phyloP scores from a whole-genome alignment of 805 yeast species.

The Pichia nanzhaoensis region DNA sequence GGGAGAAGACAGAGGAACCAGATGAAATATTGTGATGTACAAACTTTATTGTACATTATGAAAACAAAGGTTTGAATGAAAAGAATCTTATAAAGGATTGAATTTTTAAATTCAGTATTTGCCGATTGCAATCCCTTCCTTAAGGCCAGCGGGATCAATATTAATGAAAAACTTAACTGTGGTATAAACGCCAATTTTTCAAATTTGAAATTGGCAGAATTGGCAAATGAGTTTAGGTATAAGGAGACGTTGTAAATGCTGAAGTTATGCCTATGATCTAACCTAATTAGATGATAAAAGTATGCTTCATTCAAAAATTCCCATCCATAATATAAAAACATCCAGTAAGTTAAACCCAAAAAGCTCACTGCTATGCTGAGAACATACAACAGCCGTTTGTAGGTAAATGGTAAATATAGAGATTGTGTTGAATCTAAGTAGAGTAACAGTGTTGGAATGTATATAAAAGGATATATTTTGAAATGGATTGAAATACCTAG shows the following conservation, averaged over 20 bases:
- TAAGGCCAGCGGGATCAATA: constrained; percentile 51
- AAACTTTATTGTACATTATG: constrained; percentile 72
- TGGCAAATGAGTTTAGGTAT: constrained; percentile 48
- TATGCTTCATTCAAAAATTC: constrained; percentile 76
- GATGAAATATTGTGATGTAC: constrained; percentile 92
- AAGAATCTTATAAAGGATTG: constrained; percentile 39
- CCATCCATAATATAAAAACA: constrained; percentile 66
- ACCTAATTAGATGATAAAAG: constrained; percentile 70
- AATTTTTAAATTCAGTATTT: constrained; percentile 23
- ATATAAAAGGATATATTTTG: constrained; percentile 88
- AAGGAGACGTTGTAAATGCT: constrained; percentile 76
- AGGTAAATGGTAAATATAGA: constrained; percentile 35
- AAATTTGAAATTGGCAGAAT: constrained; percentile 2
- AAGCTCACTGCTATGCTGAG: constrained; percentile 39
- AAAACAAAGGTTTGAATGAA: constrained; percentile 77
- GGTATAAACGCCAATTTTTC: constrained; percentile 40
- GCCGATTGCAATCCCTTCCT: constrained; percentile 15
- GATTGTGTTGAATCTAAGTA: constrained; percentile 26
- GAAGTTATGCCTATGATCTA: constrained; percentile 94
- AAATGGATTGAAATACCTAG: constrained; percentile 82
- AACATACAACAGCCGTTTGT: constrained; percentile 36
- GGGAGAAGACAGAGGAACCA: constrained; percentile 92
- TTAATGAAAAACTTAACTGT: constrained; percentile 50
- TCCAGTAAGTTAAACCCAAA: constrained; percentile 39
- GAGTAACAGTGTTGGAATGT: constrained; percentile 64